Evolutionary conservation across 192 early-diverging fungal species (phyloP).

Genomic region (Dissophora globulifera): DNA sequence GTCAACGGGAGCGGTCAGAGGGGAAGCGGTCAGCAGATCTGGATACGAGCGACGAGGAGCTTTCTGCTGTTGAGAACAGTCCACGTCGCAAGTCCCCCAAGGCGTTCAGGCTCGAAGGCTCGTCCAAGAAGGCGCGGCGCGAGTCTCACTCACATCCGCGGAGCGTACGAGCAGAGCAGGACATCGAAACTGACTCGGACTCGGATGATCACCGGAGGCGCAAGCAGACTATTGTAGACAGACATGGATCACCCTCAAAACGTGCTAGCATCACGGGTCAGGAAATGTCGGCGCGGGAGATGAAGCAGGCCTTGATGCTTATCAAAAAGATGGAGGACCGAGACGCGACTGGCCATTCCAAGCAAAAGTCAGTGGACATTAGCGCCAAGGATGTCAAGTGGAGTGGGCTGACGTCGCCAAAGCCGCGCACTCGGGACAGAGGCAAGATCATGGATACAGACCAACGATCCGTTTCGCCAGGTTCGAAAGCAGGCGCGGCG

Average conservation of each 20-base stretch:
- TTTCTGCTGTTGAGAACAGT: constrained; percentile 22
- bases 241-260: constrained; percentile 20
- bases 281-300: constrained; percentile 40
- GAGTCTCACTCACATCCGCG: constrained; percentile 4
- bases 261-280: constrained; percentile 1
- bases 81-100: constrained; percentile 38
- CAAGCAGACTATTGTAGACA: constrained; percentile 13
- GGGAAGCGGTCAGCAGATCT: constrained; percentile 30
- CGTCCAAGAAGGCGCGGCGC: constrained; percentile 42
- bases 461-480: background rate
- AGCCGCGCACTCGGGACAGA: constrained; percentile 17
- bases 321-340: constrained; percentile 48
- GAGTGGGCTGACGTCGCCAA: background rate
- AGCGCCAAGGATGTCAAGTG: constrained; percentile 5
- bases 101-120: constrained; percentile 11
- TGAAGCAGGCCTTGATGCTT: constrained; percentile 40
- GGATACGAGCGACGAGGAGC: constrained; percentile 35
- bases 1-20: constrained; percentile 24
- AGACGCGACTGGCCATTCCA: constrained; percentile 19
- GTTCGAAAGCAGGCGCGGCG: background rate
- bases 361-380: constrained; percentile 9
- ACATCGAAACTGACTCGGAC: constrained; percentile 29
- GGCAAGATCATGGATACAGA: constrained; percentile 1
- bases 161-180: background rate
- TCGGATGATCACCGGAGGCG: constrained; percentile 39